These are phyloP conservation scores for Steccherinum ochraceum DNA, from an alignment of 768 basidiomycete species.

Conservation along the genomic window DNA sequence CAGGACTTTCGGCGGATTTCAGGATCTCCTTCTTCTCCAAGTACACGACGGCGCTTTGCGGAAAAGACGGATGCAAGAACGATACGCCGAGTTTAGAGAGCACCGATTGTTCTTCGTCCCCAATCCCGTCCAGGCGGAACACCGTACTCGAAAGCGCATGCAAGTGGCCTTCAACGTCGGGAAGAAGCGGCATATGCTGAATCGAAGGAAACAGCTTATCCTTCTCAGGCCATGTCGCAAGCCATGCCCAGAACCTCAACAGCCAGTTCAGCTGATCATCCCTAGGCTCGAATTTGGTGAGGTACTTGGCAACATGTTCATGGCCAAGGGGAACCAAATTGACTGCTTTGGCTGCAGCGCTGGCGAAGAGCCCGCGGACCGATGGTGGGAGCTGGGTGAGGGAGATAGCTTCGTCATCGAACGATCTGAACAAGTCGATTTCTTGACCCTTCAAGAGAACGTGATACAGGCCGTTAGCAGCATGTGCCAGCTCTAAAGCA, in stretches of 20 bases:
- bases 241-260: slow-evolving; percentile 40
- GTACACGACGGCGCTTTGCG: slow-evolving; percentile 15
- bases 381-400: neutral
- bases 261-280: slow-evolving; percentile 23
- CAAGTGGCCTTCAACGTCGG: slow-evolving; percentile 24
- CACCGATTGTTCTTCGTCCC: slow-evolving; percentile 17
- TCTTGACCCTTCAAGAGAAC: neutral
- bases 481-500: neutral
- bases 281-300: neutral
- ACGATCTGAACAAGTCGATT: neutral
- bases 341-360: neutral
- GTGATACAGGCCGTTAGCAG: neutral
- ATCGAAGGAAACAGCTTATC: slow-evolving; percentile 20
- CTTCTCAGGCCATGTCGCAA: slow-evolving; percentile 19
- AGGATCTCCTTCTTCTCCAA: slow-evolving; percentile 13
- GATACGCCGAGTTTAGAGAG: slow-evolving; percentile 26
- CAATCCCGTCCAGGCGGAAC: slow-evolving; percentile 19
- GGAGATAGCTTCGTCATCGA: neutral
- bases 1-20: neutral
- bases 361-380: neutral
- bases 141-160: slow-evolving; percentile 19
- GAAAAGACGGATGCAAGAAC: slow-evolving; percentile 27
- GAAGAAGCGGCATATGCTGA: slow-evolving; percentile 25
- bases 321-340: neutral
- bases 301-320: neutral